Evolutionary conservation across 2,329 filamentous ascomycete species (phyloP), one percentile per base, ranked within the genome.

Genomic region (Periconia sp.): DNA sequence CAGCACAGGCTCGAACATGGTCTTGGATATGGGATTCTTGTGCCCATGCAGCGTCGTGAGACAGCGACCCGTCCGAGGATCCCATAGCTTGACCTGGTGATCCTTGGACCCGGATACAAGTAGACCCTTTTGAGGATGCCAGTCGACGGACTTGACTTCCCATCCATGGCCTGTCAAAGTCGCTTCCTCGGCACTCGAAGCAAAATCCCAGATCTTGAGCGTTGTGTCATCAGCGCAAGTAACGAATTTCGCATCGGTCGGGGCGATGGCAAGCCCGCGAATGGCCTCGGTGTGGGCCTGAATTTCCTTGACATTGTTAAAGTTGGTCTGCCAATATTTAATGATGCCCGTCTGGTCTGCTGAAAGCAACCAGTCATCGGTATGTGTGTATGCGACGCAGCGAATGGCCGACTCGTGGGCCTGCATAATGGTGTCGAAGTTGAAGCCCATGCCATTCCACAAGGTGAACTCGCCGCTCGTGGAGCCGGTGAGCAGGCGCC

Each of bases 351-450:
- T 92, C 73, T 97, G 92, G 70, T 97, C 94, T 49, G 91, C 92
- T 8, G 94, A 97, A 50, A 99, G 85, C 13, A 99, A 81, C 93
- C 94, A 99, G 76, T 99, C 94, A 70, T 96, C 91, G 65, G 90
- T 95, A 75, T 97, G 91, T 2, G 94, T 96, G 79, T 96, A 99
- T 60, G 86, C 85, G 44, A 92, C 81, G 10, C 89, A 87, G 63
- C 91, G 85, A 60, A 96, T 92, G 37, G 91, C 90, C 51, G 87
- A 86, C 75, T 97, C 93, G 74, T 97, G 93, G 40, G 93, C 93
- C 74, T 96, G 92, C 90, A 97, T 97, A 27, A 99, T 97, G 3
- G 94, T 97, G 77, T 99, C 94, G 66, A 99, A 99, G 74, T 99
- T 97, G 83, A 99, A 99, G 20, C 92, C 93, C 42, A 93, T 97